Evolutionary conservation across 78 protist genomes (phyloP).

Genomic region (Protostelium mycophagum): DNA sequence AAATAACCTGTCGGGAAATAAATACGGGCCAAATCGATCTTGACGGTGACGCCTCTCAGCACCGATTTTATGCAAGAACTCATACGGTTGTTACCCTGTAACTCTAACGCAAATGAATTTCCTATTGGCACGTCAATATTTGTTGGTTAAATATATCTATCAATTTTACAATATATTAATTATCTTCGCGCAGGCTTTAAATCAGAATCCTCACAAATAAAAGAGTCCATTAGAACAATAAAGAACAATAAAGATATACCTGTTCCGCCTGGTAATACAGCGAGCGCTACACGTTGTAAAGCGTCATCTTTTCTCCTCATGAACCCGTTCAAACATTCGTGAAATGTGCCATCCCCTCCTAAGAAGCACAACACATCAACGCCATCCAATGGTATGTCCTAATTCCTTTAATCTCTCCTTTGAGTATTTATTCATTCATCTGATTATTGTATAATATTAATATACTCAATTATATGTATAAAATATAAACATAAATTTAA

Average conservation of each 20-base stretch:
- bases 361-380: slow-evolving; percentile 48
- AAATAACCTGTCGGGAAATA: not conserved
- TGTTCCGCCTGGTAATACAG: slow-evolving; percentile 58
- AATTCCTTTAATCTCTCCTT: too few relatives aligned
- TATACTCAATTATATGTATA: not conserved
- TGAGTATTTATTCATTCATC: too few relatives aligned
- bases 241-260: not conserved
- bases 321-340: slow-evolving; percentile 61
- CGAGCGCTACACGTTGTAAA: slow-evolving; percentile 40
- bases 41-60: slow-evolving; percentile 51
- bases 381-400: slow-evolving; percentile 25
- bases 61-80: slow-evolving; percentile 41
- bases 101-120: slow-evolving; percentile 44
- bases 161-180: too few relatives aligned
- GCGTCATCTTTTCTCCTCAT: slow-evolving; percentile 56
- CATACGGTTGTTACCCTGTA: slow-evolving; percentile 45
- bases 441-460: too few relatives aligned
- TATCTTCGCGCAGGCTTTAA: too few relatives aligned
- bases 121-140: too few relatives aligned
- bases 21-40: slow-evolving; percentile 49
- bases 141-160: too few relatives aligned
- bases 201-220: too few relatives aligned
- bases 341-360: slow-evolving; percentile 67
- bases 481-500: not conserved
- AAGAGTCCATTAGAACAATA: too few relatives aligned